Evolutionary conservation across 495 filamentous ascomycete species (phyloP).

Genomic region (Penicillium longicatenatum): DNA sequence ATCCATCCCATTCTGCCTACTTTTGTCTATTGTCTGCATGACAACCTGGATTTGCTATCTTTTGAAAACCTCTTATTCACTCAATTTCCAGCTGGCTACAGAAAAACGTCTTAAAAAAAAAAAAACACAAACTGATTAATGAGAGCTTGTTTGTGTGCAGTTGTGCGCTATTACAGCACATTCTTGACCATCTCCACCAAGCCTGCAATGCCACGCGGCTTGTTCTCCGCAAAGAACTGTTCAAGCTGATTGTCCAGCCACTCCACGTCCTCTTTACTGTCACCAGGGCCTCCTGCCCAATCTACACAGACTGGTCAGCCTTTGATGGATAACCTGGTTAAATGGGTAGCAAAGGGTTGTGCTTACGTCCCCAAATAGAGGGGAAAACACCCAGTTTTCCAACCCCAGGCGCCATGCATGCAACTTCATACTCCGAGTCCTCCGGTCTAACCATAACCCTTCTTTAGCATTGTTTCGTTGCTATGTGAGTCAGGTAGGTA

Average conservation of each 20-base stretch:
- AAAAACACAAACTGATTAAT: not conserved
- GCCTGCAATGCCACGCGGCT: constrained; percentile 5
- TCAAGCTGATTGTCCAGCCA: constrained; percentile 65
- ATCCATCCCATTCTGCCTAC: not conserved
- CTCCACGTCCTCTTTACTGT: constrained; percentile 62
- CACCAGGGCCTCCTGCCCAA: constrained; percentile 65
- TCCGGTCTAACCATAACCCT: constrained; percentile 49
- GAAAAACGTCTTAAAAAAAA: not conserved
- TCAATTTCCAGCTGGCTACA: not conserved
- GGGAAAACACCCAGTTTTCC: constrained; percentile 60
- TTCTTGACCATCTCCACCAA: constrained; percentile 14
- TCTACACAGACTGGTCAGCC: constrained; percentile 28
- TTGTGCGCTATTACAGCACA: constrained; percentile 8
- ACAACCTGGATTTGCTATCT: not conserved
- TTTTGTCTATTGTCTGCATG: not conserved
- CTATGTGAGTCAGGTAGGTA: not conserved
- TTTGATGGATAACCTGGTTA: not conserved
- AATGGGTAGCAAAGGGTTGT: constrained; percentile 19
- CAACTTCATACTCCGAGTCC: constrained; percentile 68
- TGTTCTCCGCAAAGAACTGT: constrained; percentile 45
- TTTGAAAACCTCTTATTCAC: not conserved
- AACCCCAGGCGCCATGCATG: constrained; percentile 61
- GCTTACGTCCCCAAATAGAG: constrained; percentile 68
- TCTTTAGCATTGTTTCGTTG: constrained; percentile 21
- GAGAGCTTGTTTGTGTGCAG: not conserved